Evolutionary conservation across 331 rosid species (phyloP), one percentile per base, ranked within the genome.

Genomic region (Telfairia occidentalis): DNA sequence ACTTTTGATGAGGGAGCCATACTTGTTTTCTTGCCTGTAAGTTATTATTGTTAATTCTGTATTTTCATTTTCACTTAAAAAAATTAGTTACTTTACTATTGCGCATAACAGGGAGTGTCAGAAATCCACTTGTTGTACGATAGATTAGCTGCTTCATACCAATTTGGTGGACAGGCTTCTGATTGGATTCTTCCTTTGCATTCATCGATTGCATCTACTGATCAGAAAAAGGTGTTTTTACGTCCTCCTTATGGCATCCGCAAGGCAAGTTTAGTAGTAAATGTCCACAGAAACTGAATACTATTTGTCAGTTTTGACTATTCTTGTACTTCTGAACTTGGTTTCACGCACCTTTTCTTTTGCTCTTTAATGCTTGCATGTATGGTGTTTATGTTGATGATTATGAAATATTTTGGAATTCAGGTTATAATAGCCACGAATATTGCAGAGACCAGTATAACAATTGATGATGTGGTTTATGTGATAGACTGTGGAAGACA

Each of bases 401-500:
- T 55, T 60, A 55, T 42, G 21, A 35, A 43, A 61, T 73, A 63
- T 63, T 37, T 67, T 48, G 42, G 63, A 78, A 42, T 28, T 71
- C 84, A 92, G 97, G 90, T 94, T 79, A 92, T 94, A 78, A 86
- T 94, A 82, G 97, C 98, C 30, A 94, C 98, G 74, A 91, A 91
- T 79, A 89, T 94, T 82, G 98, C 98, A 74, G 98, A 93, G 89
- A 93, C 98, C 64, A 93, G 98, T 83, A 89, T 94, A 80, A 94
- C 97, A 12, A 91, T 94, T 76, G 95, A 94, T 80, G 98, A 94
- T 82, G 98, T 91, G 82, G 86, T 89, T 66, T 91, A 85, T 81
- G 98, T 94, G 52, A 89, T 91, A 69, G 97, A 94, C 84, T 87
- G 90, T 78, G 98, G 98, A 84, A 91, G 85, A 78, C 98, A 94